phyloP scores from a whole-genome alignment of 2,329 filamentous ascomycete genomes.

The Ophiocordyceps unilateralis region DNA sequence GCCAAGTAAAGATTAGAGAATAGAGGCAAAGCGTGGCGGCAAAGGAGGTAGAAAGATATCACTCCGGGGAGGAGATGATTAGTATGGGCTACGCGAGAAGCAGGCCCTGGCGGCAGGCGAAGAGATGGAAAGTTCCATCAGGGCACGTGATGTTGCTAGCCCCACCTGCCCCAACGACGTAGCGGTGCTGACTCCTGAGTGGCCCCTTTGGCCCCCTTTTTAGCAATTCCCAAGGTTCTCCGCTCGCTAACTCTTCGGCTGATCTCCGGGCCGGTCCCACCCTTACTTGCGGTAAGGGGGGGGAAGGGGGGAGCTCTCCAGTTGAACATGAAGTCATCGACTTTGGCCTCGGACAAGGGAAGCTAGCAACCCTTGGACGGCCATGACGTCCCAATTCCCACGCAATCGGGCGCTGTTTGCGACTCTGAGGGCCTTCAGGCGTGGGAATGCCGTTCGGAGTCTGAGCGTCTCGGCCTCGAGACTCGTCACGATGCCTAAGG shows the following conservation, averaged over 20 bases:
- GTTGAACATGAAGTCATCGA: neutral
- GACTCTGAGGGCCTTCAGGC: slow-evolving; percentile 34
- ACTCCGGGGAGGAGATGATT: slow-evolving; percentile 3
- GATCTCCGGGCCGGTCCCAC: neutral
- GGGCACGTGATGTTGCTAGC: slow-evolving; percentile 13
- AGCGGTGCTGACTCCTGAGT: neutral
- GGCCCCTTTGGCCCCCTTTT: neutral
- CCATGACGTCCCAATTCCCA: slow-evolving; percentile 44
- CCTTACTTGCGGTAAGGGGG: no score
- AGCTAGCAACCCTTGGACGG: slow-evolving; percentile 9
- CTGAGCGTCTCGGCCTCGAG: slow-evolving; percentile 30
- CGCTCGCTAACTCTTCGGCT: neutral
- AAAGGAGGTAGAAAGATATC: slow-evolving; percentile 6
- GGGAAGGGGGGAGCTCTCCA: no score
- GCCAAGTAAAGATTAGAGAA: slow-evolving; percentile 2
- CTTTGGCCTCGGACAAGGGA: neutral
- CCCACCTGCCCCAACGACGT: neutral
- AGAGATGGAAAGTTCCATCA: slow-evolving; percentile 5
- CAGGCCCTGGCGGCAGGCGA: slow-evolving; percentile 1
- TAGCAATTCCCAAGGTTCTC: no score
- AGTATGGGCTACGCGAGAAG: slow-evolving; percentile 6
- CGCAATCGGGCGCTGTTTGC: slow-evolving; percentile 38
- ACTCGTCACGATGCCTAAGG: slow-evolving; percentile 40
- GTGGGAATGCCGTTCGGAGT: slow-evolving; percentile 26
- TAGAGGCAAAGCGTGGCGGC: slow-evolving; percentile 4